Evolutionary conservation across 495 filamentous ascomycete species (phyloP).

Genomic region (Niebla homalea): DNA sequence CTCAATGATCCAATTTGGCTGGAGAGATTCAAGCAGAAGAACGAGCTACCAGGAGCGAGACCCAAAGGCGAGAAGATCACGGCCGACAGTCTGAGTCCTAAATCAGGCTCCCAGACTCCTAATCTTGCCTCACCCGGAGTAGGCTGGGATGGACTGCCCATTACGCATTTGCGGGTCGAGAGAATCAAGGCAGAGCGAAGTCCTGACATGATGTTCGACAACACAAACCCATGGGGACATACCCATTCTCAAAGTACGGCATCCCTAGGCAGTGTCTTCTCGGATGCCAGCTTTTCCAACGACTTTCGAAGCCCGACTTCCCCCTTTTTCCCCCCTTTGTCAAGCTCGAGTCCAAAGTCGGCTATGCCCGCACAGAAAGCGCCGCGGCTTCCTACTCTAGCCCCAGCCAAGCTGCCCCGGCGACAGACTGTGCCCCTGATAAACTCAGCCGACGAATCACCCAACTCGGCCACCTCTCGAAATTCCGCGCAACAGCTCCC

Average conservation of each 20-base stretch:
- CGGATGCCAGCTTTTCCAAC: conserved; percentile 52
- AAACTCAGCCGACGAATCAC: conserved; percentile 47
- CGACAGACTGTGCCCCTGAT: conserved; percentile 83
- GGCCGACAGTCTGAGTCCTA: conserved; percentile 32
- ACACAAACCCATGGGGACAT: conserved; percentile 36
- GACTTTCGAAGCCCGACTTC: conserved; percentile 75
- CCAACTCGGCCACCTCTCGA: conserved; percentile 55
- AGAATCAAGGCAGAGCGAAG: conserved; percentile 54
- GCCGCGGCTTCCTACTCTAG: conserved; percentile 42
- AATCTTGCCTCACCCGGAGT: conserved; percentile 56
- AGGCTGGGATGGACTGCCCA: conserved; percentile 49
- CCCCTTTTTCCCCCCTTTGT: conserved; percentile 72
- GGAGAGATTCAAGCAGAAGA: conserved; percentile 93
- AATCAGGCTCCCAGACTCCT: conserved; percentile 52
- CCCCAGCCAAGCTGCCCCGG: conserved; percentile 51
- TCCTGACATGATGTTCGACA: conserved; percentile 37
- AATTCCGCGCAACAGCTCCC: conserved; percentile 41
- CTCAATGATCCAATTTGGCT: conserved; percentile 68
- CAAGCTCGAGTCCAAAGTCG: conserved; percentile 45
- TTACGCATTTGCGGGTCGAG: conserved; percentile 41
- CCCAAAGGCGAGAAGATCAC: conserved; percentile 36
- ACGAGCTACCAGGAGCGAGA: conserved; percentile 55
- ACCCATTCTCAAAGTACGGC: conserved; percentile 44
- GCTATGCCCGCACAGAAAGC: conserved; percentile 53
- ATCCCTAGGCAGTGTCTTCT: conserved; percentile 42